Conservation (phyloP, 2,329 filamentous ascomycete genomes). For the Aspergillus sp. region DNA sequence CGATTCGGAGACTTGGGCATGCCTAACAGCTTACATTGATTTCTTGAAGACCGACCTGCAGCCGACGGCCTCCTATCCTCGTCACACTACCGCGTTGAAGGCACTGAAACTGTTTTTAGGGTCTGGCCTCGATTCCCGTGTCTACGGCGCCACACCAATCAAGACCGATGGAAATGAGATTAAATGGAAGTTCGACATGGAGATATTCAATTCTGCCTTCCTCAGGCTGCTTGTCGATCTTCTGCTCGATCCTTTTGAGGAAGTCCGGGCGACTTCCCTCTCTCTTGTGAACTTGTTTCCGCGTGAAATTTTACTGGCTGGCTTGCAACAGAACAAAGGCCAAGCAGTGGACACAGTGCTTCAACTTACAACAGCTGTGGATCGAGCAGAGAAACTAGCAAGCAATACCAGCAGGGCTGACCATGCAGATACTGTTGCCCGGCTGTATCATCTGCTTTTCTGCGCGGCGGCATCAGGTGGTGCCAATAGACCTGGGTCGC, state of each 20-base stretch:
- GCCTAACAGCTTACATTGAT: slow-evolving; percentile 64
- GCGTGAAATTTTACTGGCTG: slow-evolving; percentile 17
- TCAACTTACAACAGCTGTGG: slow-evolving; percentile 24
- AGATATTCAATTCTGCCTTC: slow-evolving; percentile 33
- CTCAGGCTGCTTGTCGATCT: slow-evolving; percentile 63
- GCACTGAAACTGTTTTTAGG: slow-evolving; percentile 59
- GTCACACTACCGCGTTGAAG: slow-evolving; percentile 73
- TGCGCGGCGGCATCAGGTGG: slow-evolving; percentile 42
- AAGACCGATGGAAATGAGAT: slow-evolving; percentile 44
- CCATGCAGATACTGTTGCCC: slow-evolving; percentile 83
- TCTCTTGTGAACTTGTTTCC: slow-evolving; percentile 38
- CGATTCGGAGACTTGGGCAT: slow-evolving; percentile 46
- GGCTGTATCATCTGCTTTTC: slow-evolving; percentile 63
- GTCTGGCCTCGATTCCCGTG: slow-evolving; percentile 54
- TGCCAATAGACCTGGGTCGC: slow-evolving; percentile 4
- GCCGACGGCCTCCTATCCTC: slow-evolving; percentile 79
- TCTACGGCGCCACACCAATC: slow-evolving; percentile 31
- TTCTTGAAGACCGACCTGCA: slow-evolving; percentile 68
- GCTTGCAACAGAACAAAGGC: slow-evolving; percentile 2
- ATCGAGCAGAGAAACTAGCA: slow-evolving; percentile 30
- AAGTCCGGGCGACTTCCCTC: slow-evolving; percentile 59
- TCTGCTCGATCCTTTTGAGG: slow-evolving; percentile 83
- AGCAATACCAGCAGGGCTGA: slow-evolving; percentile 69
- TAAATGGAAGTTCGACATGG: slow-evolving; percentile 43
- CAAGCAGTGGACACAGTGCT: slow-evolving; percentile 15